Evolutionary conservation across 306 rosid species (phyloP).

Genomic region (Prunus mongolica): DNA sequence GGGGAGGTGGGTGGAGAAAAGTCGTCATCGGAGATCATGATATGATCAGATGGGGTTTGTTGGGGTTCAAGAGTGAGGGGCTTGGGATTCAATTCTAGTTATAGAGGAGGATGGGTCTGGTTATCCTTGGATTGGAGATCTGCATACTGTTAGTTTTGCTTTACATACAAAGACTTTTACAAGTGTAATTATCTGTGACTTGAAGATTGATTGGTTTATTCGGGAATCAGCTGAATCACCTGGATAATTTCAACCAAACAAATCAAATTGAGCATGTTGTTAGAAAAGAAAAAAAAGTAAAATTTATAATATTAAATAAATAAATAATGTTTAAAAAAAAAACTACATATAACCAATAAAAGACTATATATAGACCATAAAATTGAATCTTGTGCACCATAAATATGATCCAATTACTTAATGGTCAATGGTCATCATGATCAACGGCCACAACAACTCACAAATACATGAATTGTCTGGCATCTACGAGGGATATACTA

Average conservation of each 20-base stretch:
- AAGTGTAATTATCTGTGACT: conserved; percentile 18
- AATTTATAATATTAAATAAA: background rate
- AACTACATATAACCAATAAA: no score
- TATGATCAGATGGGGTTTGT: background rate
- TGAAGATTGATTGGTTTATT: background rate
- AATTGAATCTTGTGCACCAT: background rate
- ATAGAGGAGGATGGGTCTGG: background rate
- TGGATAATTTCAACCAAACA: background rate
- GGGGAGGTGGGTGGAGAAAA: background rate
- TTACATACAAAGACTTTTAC: background rate
- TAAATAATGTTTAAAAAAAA: background rate
- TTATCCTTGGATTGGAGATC: background rate
- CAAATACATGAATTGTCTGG: background rate
- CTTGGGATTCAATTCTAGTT: conserved; percentile 1
- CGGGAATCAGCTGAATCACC: conserved; percentile 15
- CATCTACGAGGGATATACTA: background rate
- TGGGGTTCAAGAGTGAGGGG: background rate
- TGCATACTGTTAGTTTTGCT: background rate
- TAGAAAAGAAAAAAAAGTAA: background rate
- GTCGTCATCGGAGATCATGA: background rate
- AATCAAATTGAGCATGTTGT: background rate
- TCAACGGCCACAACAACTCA: background rate
- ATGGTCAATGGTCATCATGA: background rate
- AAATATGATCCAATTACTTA: background rate
- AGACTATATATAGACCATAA: background rate